Percentiles rank a stretch among this genome's conserved stretches.
Evolutionary conservation across 805 yeast species (phyloP).

Genomic region (Wickerhamiella australiensis): DNA sequence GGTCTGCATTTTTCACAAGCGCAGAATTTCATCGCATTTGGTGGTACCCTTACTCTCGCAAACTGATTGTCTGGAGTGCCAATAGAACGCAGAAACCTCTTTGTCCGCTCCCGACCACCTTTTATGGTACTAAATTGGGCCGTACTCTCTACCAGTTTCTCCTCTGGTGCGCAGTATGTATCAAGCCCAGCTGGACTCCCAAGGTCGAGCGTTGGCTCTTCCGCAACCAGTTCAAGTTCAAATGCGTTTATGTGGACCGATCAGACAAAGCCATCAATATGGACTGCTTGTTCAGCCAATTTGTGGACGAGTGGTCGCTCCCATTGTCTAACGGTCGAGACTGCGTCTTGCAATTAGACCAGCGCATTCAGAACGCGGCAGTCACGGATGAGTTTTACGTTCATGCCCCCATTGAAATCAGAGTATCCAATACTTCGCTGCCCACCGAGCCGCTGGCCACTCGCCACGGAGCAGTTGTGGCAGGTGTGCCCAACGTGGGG

Average conservation of each 20-base stretch:
- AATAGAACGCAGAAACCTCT: constrained; percentile 39
- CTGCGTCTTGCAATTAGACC: constrained; percentile 37
- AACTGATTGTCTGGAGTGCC: constrained; percentile 87
- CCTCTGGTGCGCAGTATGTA: constrained; percentile 63
- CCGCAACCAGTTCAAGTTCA: constrained; percentile 63
- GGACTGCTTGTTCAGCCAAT: constrained; percentile 92
- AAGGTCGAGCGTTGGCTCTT: constrained; percentile 75
- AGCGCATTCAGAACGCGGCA: constrained; percentile 38
- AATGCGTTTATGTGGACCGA: constrained; percentile 53
- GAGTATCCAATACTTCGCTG: constrained; percentile 67
- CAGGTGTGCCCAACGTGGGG: constrained; percentile 33
- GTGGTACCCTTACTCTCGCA: constrained; percentile 93
- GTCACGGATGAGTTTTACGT: constrained; percentile 49
- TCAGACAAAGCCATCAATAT: constrained; percentile 82
- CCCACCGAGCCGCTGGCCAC: constrained; percentile 17
- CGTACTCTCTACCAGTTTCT: constrained; percentile 68
- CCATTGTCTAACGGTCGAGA: constrained; percentile 71
- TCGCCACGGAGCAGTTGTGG: constrained; percentile 1
- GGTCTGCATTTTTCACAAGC: constrained; percentile 76
- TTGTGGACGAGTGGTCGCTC: constrained; percentile 95
- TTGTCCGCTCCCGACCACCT: constrained; percentile 37
- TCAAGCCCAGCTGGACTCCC: constrained; percentile 71
- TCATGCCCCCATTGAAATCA: constrained; percentile 90
- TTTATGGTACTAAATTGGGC: constrained; percentile 78
- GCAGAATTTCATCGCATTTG: constrained; percentile 87